Evolutionary conservation across 352 stramenopile species (phyloP).

Genomic region (Phytopythium kandeliae): DNA sequence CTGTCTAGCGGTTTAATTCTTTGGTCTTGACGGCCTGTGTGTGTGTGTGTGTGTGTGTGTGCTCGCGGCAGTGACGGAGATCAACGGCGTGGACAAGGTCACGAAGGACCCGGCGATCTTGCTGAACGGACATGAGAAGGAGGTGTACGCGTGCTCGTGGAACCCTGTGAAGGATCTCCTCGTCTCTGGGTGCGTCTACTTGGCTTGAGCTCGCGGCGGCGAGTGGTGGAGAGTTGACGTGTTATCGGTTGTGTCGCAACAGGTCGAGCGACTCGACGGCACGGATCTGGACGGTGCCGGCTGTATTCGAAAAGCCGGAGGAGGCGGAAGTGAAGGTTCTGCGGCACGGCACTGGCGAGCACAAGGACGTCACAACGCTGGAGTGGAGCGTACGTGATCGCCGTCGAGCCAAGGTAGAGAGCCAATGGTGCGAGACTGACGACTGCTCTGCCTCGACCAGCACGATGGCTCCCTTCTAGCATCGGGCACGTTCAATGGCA

Average conservation of each 20-base stretch:
- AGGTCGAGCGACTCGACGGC: slow-evolving; percentile 93
- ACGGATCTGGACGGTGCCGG: slow-evolving; percentile 92
- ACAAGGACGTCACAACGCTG: slow-evolving; percentile 98
- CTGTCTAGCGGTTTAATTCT: too few species aligned
- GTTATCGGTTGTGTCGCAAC: too few species aligned
- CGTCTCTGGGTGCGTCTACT: slow-evolving; percentile 74
- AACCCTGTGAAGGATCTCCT: slow-evolving; percentile 94
- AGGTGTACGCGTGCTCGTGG: slow-evolving; percentile 97
- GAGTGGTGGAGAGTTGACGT: too few species aligned
- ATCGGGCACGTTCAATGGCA: slow-evolving; percentile 95
- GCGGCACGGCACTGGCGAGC: slow-evolving; percentile 79
- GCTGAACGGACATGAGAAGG: slow-evolving; percentile 80
- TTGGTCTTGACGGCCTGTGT: slow-evolving; percentile 5
- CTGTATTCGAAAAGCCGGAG: slow-evolving; percentile 42
- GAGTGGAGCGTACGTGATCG: slow-evolving; percentile 93
- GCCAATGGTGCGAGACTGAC: slow-evolving; percentile 11
- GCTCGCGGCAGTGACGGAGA: slow-evolving; percentile 29
- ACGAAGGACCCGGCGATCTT: slow-evolving; percentile 60
- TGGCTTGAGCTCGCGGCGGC: too few species aligned
- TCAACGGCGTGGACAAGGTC: slow-evolving; percentile 60
- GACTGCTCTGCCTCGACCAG: slow-evolving; percentile 21
- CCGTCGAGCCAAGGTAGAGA: too few species aligned
- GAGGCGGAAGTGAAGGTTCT: slow-evolving; percentile 46
- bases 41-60: too few species aligned
- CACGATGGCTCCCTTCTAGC: slow-evolving; percentile 89